Evolutionary conservation across 2,329 filamentous ascomycete genomes (phyloP).

Genomic region (Monosporascus sp.): DNA sequence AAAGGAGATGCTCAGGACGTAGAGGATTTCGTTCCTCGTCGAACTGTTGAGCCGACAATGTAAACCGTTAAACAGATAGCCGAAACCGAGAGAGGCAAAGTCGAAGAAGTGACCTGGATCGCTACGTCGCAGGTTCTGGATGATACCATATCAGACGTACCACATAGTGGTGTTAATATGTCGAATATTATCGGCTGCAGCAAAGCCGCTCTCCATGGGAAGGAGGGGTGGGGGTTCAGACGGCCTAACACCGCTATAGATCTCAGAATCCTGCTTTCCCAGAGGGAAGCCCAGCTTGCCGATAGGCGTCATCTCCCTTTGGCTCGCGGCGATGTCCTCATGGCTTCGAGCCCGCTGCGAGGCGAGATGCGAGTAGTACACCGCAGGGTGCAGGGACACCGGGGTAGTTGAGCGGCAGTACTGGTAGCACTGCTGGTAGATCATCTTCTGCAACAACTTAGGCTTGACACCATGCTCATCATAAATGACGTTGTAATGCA

Average conservation of each 20-base stretch:
- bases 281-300: conserved; percentile 33
- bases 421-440: conserved; percentile 93
- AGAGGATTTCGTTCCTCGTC: no score
- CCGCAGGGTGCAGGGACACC: conserved; percentile 80
- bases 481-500: conserved; percentile 83
- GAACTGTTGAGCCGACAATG: no score
- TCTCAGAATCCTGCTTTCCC: conserved; percentile 18
- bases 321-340: conserved; percentile 46
- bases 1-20: no score
- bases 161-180: conserved; percentile 38
- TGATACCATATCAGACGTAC: conserved; percentile 30
- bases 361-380: conserved; percentile 94
- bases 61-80: conserved; percentile 13
- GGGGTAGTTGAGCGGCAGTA: conserved; percentile 90
- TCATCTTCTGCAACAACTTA: conserved; percentile 74
- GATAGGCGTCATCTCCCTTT: conserved; percentile 34
- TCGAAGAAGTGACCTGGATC: background rate
- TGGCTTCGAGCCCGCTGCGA: conserved; percentile 75
- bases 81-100: conserved; percentile 11
- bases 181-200: conserved; percentile 7
- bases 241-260: conserved; percentile 8
- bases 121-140: background rate
- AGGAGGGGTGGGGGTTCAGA: conserved; percentile 23
- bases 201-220: conserved; percentile 18
- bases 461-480: conserved; percentile 70